Conservation (phyloP, 2,329 filamentous ascomycete species). For the Pseudocercospora ulei region DNA sequence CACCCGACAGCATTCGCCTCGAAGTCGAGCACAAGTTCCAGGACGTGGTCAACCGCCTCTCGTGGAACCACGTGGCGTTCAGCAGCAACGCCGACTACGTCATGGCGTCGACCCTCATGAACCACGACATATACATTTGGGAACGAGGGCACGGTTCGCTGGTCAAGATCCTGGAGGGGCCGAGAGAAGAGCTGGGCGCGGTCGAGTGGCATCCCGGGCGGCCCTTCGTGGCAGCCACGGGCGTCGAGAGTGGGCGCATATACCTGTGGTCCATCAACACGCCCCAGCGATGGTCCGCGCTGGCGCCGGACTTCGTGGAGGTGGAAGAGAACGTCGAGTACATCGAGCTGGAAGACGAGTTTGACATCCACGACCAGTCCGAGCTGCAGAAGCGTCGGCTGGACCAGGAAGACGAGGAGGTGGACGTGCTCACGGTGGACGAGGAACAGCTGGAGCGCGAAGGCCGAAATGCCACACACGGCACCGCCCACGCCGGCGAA, state of each 20-base stretch:
- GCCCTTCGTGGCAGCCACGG: constrained; percentile 80
- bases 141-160: constrained; percentile 86
- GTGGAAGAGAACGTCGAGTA: constrained; percentile 98
- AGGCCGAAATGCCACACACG: constrained; percentile 37
- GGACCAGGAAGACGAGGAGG: constrained; percentile 83
- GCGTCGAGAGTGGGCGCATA: constrained; percentile 82
- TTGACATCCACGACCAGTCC: constrained; percentile 91
- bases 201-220: constrained; percentile 94
- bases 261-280: constrained; percentile 95
- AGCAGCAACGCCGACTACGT: constrained; percentile 92
- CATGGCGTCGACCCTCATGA: constrained; percentile 92
- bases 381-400: constrained; percentile 85
- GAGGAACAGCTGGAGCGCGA: constrained; percentile 41
- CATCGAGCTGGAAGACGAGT: constrained; percentile 89
- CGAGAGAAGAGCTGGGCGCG: constrained; percentile 89
- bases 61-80: constrained; percentile 96
- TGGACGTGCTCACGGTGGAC: constrained; percentile 77
- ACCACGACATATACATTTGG: constrained; percentile 98
- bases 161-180: constrained; percentile 92
- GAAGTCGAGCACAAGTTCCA: constrained; percentile 97
- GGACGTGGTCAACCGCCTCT: constrained; percentile 86
- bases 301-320: constrained; percentile 93
- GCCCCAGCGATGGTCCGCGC: constrained; percentile 91
- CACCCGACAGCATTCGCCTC: constrained; percentile 75
- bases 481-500: constrained; percentile 47